Base-by-base conservation (phyloP, 1,139 yeast genomes). In the Chernovozyma aurita region DNA sequence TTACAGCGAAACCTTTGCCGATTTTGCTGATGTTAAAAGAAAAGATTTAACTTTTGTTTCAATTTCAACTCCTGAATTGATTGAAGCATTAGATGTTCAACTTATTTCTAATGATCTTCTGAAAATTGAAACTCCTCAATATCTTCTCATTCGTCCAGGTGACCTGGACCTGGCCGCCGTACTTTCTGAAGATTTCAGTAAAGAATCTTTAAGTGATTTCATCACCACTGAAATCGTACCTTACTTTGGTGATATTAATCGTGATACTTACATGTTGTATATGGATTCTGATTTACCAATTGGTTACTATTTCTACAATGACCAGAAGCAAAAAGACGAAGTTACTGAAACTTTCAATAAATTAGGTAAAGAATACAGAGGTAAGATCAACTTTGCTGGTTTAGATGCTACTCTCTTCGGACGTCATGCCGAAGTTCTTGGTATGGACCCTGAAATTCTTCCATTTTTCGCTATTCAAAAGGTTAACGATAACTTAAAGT, bases 381-480 rank as follows among this genome's bases (percentile, higher is more conserved):
- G 96, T 49, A 73, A 77, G 59, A 61, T 90, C 49, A 85, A 85
- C 70, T 81, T 94, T 60, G 97, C 85, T 48, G 90, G 88, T 58
- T 73, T 92, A 53, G 94, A 92, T 56, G 95, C 96, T 41, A 57
- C 69, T 41, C 69, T 70, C 55, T 94, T 67, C 57, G 97, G 97
- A 48, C 79, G 78, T 65, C 97, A 92, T 57, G 97, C 97, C 42
- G 85, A 77, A 53, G 78, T 82, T 60, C 76, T 92, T 61, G 88
- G 85, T 73, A 79, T 92, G 78, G 73, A 83, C 63, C 70, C 73
- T 17, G 84, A 84, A 59, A 72, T 81, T 52, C 83, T 86, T 76
- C 98, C 98, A 55, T 78, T 94, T 41, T 83, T 94, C 57, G 95
- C 82, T 36, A 84, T 92, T 49, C 97, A 90, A 63, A 85, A 87